Percentiles rank a stretch among this genome's conserved stretches.
These are phyloP conservation scores for Neurospora crassa DNA, from an alignment of 2,329 filamentous ascomycete genomes.

Conservation along the genomic window DNA sequence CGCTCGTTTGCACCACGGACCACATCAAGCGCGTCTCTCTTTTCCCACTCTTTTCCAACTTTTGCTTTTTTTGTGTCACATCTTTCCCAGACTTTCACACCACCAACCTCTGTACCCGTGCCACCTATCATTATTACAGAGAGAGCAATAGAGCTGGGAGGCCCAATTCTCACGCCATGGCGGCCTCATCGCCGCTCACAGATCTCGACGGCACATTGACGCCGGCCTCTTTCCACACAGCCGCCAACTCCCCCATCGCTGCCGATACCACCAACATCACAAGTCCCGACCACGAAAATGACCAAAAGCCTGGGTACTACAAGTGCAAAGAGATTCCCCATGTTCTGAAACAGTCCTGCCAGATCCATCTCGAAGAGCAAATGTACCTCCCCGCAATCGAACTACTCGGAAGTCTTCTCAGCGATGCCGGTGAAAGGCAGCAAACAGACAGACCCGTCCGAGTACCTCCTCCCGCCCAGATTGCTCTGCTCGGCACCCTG, in stretches of 20 bases:
- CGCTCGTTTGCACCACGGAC: not conserved
- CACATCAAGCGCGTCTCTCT: not conserved
- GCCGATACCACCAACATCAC: slow-evolving; percentile 12
- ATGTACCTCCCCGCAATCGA: slow-evolving; percentile 51
- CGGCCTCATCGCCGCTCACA: slow-evolving; percentile 12
- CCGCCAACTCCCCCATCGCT: slow-evolving; percentile 3
- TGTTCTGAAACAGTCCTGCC: slow-evolving; percentile 55
- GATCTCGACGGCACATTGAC: slow-evolving; percentile 13
- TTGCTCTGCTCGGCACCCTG: slow-evolving; percentile 73
- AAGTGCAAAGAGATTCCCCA: slow-evolving; percentile 47
- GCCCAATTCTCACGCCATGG: not conserved
- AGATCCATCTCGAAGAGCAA: slow-evolving; percentile 67
- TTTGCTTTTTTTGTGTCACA: not conserved
- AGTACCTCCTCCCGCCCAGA: slow-evolving; percentile 60
- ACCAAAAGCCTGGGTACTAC: slow-evolving; percentile 32
- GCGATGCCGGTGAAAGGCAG: slow-evolving; percentile 34
- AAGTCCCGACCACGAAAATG: slow-evolving; percentile 7
- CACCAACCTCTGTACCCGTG: not conserved
- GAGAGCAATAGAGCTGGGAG: not conserved
- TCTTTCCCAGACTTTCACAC: not conserved
- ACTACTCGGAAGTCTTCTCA: slow-evolving; percentile 56
- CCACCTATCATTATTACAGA: not conserved
- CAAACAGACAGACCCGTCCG: slow-evolving; percentile 35
- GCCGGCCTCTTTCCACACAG: slow-evolving; percentile 15
- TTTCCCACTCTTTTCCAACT: not conserved